Evolutionary conservation across 805 yeast species (phyloP).

Genomic region (Starmerella scarabaei): DNA sequence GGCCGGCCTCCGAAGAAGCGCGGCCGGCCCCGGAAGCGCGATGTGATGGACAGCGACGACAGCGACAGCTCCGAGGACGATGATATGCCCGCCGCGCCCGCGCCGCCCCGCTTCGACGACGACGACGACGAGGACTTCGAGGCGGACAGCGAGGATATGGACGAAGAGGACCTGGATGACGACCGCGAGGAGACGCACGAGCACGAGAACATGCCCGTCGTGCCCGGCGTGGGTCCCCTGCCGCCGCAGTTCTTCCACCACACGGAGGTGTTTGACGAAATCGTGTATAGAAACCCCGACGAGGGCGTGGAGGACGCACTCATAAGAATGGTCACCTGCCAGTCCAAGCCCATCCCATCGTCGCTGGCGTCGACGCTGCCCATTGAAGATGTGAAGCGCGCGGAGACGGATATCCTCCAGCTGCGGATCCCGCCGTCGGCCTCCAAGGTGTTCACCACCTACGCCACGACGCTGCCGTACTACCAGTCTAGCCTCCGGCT

Average conservation of each 20-base stretch:
- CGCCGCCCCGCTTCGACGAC: constrained; percentile 17
- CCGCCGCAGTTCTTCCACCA: constrained; percentile 18
- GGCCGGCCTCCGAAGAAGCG: constrained; percentile 18
- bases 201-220: background rate
- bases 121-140: constrained; percentile 24
- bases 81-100: constrained; percentile 21
- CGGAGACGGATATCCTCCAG: constrained; percentile 21
- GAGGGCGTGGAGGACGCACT: constrained; percentile 17
- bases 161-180: constrained; percentile 19
- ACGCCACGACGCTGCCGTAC: constrained; percentile 32
- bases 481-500: constrained; percentile 37
- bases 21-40: background rate
- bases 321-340: constrained; percentile 20
- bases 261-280: constrained; percentile 19
- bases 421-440: constrained; percentile 21
- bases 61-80: constrained; percentile 22
- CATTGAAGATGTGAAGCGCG: constrained; percentile 17
- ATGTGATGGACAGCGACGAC: constrained; percentile 14
- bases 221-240: constrained; percentile 1
- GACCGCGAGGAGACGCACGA: constrained; percentile 4
- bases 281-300: constrained; percentile 18
- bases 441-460: constrained; percentile 18
- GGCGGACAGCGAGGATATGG: constrained; percentile 22
- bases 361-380: constrained; percentile 14
- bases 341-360: constrained; percentile 17